Evolutionary conservation across 116 monocot genomes (phyloP), one percentile per base, ranked within the genome.

Genomic region (Cymodocea nodosa): DNA sequence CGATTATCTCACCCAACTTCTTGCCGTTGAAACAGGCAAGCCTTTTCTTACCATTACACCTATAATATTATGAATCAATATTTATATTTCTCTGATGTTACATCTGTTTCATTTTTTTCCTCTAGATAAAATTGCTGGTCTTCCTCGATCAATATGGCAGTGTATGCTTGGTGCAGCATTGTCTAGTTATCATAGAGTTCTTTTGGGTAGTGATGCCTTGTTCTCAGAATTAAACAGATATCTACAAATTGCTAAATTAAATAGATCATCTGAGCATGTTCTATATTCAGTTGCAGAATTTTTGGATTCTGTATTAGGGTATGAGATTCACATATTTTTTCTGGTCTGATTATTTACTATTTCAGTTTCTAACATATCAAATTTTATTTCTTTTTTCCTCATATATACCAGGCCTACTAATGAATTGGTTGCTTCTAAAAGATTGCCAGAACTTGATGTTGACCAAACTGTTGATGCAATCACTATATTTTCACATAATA

Each of bases 241-340:
- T 61, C 63, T 98, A 74, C 56, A 56, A 48, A 79, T 82, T 48
- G 97, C 86, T n/a, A 71, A 73, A 65, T 71, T 52, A 66, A 74
- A 90, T 80, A 91, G 82, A 57, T 75, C 84, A 62, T 87, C 83
- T 56, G 54, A 78, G 19, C 79, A 82, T 63, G 75, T 98, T 6
- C 67, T 98, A 35, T 79, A 64, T 75, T 76, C 97, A 52, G 83
- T 86, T 22, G 90, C 92, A 61, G 84, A 91, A n/a, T 80, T 71
- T 76, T 71, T 89, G 76, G 85, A 82, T 63, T 80, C 78, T 65
- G 30, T 81, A 23, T 64, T 71, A 59, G 64, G 82, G 89, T 87
- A 87, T 61, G 36, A 2, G 2, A 25, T 64, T 18, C 48, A 57
- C 25, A 6, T 44, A 30, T 50, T 61, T 74, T 50, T 66, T 19